Percentiles rank a stretch among this genome's conserved stretches.
These are phyloP conservation scores for Apiospora hydei DNA, from an alignment of 2,329 filamentous ascomycete species.

Conservation along the genomic window DNA sequence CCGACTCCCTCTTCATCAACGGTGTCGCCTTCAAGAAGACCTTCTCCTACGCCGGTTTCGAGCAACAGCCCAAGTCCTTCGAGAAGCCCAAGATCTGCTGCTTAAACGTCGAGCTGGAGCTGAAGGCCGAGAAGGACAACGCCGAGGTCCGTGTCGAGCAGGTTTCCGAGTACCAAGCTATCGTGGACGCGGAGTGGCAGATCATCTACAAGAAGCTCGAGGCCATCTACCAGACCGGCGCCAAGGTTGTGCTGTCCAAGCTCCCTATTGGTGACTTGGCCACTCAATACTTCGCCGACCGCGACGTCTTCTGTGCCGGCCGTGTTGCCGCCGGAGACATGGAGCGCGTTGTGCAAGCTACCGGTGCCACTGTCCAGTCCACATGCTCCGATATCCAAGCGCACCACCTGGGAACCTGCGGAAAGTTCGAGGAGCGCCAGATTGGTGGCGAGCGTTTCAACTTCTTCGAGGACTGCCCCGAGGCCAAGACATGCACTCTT, in stretches of 20 bases:
- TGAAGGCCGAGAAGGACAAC: conserved; percentile 99
- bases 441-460: conserved; percentile 98
- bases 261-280: conserved; percentile 96
- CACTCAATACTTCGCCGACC: conserved; percentile 97
- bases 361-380: conserved; percentile 89
- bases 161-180: conserved; percentile 98
- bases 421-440: conserved; percentile 91
- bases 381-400: conserved; percentile 94
- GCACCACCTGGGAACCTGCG: conserved; percentile 90
- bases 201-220: conserved; percentile 99
- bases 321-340: conserved; percentile 91
- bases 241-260: conserved; percentile 97
- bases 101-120: conserved; percentile 95
- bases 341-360: conserved; percentile 94
- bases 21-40: conserved; percentile 99
- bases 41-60: conserved; percentile 98
- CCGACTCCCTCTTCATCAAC: conserved; percentile 96
- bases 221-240: conserved; percentile 89
- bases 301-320: conserved; percentile 97
- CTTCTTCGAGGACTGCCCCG: conserved; percentile 95
- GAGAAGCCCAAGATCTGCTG: conserved; percentile 95
- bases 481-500: conserved; percentile 95
- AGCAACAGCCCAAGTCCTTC: conserved; percentile 98
- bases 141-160: conserved; percentile 98
- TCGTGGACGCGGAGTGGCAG: conserved; percentile 99